These are phyloP conservation scores for Chalara sp. DNA, from an alignment of 2,329 filamentous ascomycete species.

Conservation along the genomic window DNA sequence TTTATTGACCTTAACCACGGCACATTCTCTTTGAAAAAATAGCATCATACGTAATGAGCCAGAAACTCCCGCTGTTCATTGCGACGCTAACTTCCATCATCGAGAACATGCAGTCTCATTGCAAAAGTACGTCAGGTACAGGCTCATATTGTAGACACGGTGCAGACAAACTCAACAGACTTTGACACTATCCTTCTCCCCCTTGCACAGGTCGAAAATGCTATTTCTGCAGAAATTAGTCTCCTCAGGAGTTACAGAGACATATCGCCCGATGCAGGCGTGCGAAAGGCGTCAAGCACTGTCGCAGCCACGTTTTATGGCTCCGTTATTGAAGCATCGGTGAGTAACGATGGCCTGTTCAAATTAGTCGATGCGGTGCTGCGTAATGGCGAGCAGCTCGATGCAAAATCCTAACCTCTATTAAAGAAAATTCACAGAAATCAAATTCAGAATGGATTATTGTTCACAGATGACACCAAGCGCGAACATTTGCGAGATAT, in stretches of 20 bases:
- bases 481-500: too few relatives aligned
- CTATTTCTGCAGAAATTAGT: conserved; percentile 48
- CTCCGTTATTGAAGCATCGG: conserved; percentile 68
- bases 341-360: conserved; percentile 72
- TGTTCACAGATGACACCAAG: conserved; percentile 75
- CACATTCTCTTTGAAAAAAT: too few relatives aligned
- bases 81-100: conserved; percentile 65
- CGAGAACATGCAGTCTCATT: conserved; percentile 58
- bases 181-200: conserved; percentile 52
- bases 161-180: conserved; percentile 42
- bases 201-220: conserved; percentile 67
- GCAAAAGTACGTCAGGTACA: conserved; percentile 34
- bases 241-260: conserved; percentile 77
- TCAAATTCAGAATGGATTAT: conserved; percentile 65
- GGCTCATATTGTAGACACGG: conserved; percentile 43
- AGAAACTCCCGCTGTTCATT: conserved; percentile 70
- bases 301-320: conserved; percentile 70
- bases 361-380: conserved; percentile 52
- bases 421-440: conserved; percentile 81
- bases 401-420: conserved; percentile 61
- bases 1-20: too few relatives aligned
- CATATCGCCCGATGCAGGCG: conserved; percentile 58
- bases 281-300: conserved; percentile 72
- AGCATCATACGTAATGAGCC: conserved; percentile 23
- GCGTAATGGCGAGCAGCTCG: conserved; percentile 40